These are phyloP conservation scores for Calonectria henricotiae DNA, from an alignment of 2,329 filamentous ascomycete species.

Conservation along the genomic window DNA sequence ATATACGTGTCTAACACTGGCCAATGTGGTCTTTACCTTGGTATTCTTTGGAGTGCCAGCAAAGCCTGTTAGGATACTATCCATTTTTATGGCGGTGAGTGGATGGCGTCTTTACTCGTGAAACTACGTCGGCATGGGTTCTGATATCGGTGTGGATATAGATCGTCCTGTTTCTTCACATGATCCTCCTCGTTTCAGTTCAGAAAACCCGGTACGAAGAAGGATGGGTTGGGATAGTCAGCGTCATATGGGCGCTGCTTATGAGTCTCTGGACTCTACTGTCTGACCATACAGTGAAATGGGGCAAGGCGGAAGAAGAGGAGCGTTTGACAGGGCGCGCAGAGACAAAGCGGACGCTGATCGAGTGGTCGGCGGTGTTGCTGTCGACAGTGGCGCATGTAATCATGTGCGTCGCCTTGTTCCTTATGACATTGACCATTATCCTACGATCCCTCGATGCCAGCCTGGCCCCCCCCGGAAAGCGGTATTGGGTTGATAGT, in stretches of 20 bases:
- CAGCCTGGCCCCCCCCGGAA: constrained; percentile 80
- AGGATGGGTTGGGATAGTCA: constrained; percentile 91
- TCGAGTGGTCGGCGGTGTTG: constrained; percentile 89
- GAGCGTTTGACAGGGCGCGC: constrained; percentile 90
- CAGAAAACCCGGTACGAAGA: constrained; percentile 85
- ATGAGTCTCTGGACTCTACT: constrained; percentile 85
- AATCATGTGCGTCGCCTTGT: constrained; percentile 77
- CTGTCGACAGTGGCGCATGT: constrained; percentile 81
- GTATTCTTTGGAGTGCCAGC: constrained; percentile 93
- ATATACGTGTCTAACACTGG: constrained; percentile 84
- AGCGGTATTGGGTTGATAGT: constrained; percentile 85
- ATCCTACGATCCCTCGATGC: constrained; percentile 87
- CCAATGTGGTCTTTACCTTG: constrained; percentile 82
- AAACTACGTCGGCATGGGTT: too few species aligned
- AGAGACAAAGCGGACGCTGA: constrained; percentile 85
- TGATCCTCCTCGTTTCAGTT: constrained; percentile 85
- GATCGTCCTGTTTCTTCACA: constrained; percentile 70
- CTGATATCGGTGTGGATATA: constrained; percentile 38
- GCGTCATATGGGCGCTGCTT: constrained; percentile 84
- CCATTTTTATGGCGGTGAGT: constrained; percentile 73
- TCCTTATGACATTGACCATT: constrained; percentile 86
- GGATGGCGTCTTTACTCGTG: neutral
- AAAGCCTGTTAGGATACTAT: constrained; percentile 82
- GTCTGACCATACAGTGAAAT: constrained; percentile 87
- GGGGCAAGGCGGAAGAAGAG: constrained; percentile 95